Percentiles rank a stretch among this genome's conserved stretches.
phyloP scores from a whole-genome alignment of 1,139 yeast genomes.

The Blastobotrys proliferans region DNA sequence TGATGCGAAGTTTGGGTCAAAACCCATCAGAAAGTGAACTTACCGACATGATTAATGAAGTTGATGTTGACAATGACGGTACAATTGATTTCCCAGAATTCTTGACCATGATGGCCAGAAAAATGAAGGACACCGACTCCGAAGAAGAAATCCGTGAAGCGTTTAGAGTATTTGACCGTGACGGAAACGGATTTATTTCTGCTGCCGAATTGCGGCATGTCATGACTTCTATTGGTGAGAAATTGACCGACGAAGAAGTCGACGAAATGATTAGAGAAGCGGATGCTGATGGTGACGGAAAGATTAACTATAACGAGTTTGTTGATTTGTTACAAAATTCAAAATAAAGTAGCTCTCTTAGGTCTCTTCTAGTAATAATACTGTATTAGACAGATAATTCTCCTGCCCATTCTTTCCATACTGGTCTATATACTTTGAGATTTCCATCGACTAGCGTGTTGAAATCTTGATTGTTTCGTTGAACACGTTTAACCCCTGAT shows the following conservation, averaged over 20 bases:
- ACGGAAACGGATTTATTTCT: conserved; percentile 95
- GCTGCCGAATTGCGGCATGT: conserved; percentile 96
- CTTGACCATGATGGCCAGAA: conserved; percentile 87
- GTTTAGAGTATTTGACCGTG: conserved; percentile 88
- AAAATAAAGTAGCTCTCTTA: conserved; percentile 21
- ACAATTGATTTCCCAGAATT: conserved; percentile 80
- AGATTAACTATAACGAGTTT: conserved; percentile 92
- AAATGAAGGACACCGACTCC: conserved; percentile 91
- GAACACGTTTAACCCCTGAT: conserved; percentile 48
- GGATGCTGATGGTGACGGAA: conserved; percentile 92
- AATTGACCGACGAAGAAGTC: conserved; percentile 91
- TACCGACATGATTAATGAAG: conserved; percentile 94
- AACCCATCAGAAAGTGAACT: conserved; percentile 95
- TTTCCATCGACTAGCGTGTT: conserved; percentile 47
- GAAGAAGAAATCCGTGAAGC: conserved; percentile 98
- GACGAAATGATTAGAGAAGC: conserved; percentile 97
- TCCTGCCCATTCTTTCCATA: conserved; percentile 52
- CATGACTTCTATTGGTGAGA: conserved; percentile 94
- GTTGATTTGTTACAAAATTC: conserved; percentile 57
- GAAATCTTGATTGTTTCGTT: conserved; percentile 44
- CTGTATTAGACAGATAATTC: conserved; percentile 25
- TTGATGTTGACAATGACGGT: conserved; percentile 92
- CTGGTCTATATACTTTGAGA: conserved; percentile 52
- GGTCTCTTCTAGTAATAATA: neutral
- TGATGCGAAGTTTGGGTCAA: conserved; percentile 96